These are phyloP conservation scores for Hypoxylon fragiforme DNA, from an alignment of 495 filamentous ascomycete genomes.

Conservation along the genomic window DNA sequence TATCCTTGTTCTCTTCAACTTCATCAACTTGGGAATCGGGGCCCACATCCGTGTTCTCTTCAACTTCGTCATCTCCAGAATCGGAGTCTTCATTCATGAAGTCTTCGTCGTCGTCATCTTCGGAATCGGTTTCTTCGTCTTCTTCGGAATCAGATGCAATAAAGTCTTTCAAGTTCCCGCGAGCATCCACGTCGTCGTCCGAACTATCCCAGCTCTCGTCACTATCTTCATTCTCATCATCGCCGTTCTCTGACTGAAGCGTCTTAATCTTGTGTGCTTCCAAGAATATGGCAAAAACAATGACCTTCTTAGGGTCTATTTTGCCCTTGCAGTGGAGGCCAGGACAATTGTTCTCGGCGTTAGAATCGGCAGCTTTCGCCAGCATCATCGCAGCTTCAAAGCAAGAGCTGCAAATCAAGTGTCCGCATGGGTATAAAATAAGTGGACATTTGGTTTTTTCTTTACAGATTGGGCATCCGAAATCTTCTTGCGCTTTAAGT, in stretches of 20 bases:
- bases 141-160: constrained; percentile 52
- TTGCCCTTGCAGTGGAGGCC: constrained; percentile 62
- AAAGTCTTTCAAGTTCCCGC: constrained; percentile 60
- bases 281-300: constrained; percentile 73
- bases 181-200: constrained; percentile 45
- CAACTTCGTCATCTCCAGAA: constrained; percentile 8
- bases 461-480: constrained; percentile 79
- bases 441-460: constrained; percentile 74
- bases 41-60: constrained; percentile 25
- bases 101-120: constrained; percentile 3
- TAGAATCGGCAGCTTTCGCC: too few relatives aligned
- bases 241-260: constrained; percentile 29
- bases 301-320: constrained; percentile 68
- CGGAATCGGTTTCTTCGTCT: constrained; percentile 45
- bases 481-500: constrained; percentile 61
- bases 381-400: constrained; percentile 74
- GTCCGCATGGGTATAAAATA: constrained; percentile 85
- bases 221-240: constrained; percentile 42
- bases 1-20: too few relatives aligned
- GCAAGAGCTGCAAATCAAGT: constrained; percentile 78
- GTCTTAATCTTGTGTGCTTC: constrained; percentile 68
- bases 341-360: constrained; percentile 70
- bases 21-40: neutral
- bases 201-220: constrained; percentile 35
- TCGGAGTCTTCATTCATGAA: constrained; percentile 33